Base-by-base conservation (phyloP, 129 eudicot genomes). In the Pittosporum tobira region DNA sequence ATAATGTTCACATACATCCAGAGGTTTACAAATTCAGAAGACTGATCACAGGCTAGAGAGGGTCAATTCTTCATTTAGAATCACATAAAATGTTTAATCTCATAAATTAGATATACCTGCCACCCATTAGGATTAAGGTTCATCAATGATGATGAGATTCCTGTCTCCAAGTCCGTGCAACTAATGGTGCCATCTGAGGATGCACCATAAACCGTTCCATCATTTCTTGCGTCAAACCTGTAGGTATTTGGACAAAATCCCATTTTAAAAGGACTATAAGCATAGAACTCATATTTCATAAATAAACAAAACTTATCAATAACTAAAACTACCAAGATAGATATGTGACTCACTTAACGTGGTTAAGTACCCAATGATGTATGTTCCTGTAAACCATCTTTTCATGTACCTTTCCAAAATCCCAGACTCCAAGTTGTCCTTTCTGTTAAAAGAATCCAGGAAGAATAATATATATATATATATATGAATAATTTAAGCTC, bases 371-470 rank as follows among this genome's bases (percentile, higher is more conserved):
- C 73, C 94, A 84, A 59, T 63, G 44, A 54, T 93, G 99, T 50
- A 93, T 73, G 70, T 84, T 79, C 31, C 85, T 80, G 13, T 93
- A 93, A 20, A 93, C 99, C 43, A 78, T 84, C 74, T 75, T 87
- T 58, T 87, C 96, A 57, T 82, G 59, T 28, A 87, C 91, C 74
- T 75, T 81, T 12, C 37, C 75, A 60, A 70, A 93, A 75, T 93
- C 96, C 96, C 96, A 93, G 50, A 93, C 88, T 67, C 99, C 99
- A 70, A 93, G 81, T 61, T 93, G 99, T 66, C 99, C 99, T 87
- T 87, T 93, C 99, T 93, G 28, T 49, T 59, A 45, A 22, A 73
- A 54, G 22, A 51, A 30, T 24, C 38, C 34, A 31, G 0, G 22
- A 59, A 47, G 43, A 37, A 12, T 34, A 55, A 2, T 40, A 25